Conservation (phyloP, 2,329 filamentous ascomycete species). For the Phialophora expanda region DNA sequence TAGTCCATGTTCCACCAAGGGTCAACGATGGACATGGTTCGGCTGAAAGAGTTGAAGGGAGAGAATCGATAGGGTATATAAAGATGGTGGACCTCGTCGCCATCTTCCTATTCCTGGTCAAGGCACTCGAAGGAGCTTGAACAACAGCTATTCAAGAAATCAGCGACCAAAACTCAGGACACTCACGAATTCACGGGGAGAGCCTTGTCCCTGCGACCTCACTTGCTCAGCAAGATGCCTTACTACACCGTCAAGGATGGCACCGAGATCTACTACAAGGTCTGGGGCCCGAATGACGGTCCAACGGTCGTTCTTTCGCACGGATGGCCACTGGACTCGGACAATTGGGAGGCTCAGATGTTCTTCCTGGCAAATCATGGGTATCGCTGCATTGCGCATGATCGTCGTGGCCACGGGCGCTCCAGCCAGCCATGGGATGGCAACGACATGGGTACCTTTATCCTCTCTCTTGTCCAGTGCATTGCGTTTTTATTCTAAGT, state of each 20-base stretch:
- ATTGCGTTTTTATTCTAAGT: neutral
- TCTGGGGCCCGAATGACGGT: constrained; percentile 49
- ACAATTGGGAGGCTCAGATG: constrained; percentile 51
- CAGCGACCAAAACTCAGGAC: too few relatives aligned
- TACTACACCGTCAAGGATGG: constrained; percentile 49
- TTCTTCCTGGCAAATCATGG: constrained; percentile 47
- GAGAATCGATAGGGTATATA: too few relatives aligned
- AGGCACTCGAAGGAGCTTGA: too few relatives aligned
- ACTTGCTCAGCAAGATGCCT: constrained; percentile 35
- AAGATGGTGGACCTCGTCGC: too few relatives aligned
- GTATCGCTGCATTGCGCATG: constrained; percentile 47
- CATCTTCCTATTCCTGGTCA: too few relatives aligned
- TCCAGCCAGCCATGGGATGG: constrained; percentile 50
- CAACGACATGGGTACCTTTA: constrained; percentile 44
- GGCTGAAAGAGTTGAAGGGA: too few relatives aligned
- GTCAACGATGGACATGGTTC: neutral
- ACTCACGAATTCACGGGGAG: too few relatives aligned
- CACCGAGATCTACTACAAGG: constrained; percentile 51
- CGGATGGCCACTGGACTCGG: constrained; percentile 50
- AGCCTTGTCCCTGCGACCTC: too few relatives aligned
- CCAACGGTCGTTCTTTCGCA: constrained; percentile 47
- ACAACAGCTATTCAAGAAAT: too few relatives aligned
- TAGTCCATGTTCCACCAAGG: neutral
- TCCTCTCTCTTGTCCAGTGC: neutral
- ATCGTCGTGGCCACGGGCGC: constrained; percentile 48